Evolutionary conservation across 495 filamentous ascomycete genomes (phyloP), one percentile per base, ranked within the genome.

Genomic region (Neurospora pannonica): DNA sequence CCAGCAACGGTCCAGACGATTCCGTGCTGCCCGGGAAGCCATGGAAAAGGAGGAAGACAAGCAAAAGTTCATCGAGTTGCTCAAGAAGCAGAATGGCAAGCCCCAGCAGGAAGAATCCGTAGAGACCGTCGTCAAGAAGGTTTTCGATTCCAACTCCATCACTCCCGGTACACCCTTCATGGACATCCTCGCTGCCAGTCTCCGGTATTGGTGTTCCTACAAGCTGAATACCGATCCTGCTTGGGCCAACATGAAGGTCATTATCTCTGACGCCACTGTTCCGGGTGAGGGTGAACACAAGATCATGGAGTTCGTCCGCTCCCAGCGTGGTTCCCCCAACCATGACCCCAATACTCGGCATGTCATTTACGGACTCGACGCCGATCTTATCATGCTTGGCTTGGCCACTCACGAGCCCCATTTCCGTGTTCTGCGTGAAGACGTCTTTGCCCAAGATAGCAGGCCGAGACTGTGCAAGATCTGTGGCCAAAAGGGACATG

Each of bases 251-350:
- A 89, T 97, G 80, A 98, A 98, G 89, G 90, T 98, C 79, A 94
- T 99, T 79, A 97, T 99, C 77, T 98, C 96, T 8, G 96, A 99
- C 85, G 94, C 96, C 46, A 97, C 94, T 0, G 96, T 99, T 24
- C 96, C 96, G 43, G 96, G 96, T 77, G 96, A 99, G 83, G 96
- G 96, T 80, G 96, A 99, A 81, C 96, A 99, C 83, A 99, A 99
- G 85, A 98, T 99, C 76, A 99, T 99, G 96, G 90, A 97, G 62
- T 99, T 98, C 79, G 88, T 99, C 75, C 90, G 96, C 77, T 97
- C 95, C 34, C 97, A 99, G 83, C 92, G 96, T 75, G 87, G 90
- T 42, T 93, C 92, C 38, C 93, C 95, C 1, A 90, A 95, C 71
- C 95, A 99, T 81, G 92, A 99, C 78, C 97, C 96, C 38, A 98